A percentile compares a stretch with the other conserved stretches of the same genome.
phyloP scores from a whole-genome alignment of 1,139 yeast species.

The Insectozyma bohioensis region DNA sequence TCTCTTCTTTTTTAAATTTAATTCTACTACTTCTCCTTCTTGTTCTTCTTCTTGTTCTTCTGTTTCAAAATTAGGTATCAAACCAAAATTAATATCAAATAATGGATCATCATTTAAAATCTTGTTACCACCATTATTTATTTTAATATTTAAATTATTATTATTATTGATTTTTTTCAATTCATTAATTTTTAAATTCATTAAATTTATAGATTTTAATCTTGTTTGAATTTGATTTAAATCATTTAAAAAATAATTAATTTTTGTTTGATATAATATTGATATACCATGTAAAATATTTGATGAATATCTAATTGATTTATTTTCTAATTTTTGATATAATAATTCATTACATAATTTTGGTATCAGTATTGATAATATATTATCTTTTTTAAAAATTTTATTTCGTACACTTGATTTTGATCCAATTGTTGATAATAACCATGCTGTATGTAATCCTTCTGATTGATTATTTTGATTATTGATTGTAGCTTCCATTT shows the following conservation, averaged over 20 bases:
- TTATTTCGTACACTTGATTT: conserved; percentile 21
- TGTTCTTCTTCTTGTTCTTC: conserved; percentile 3
- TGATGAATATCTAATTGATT: conserved; percentile 43
- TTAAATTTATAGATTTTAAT: conserved; percentile 14
- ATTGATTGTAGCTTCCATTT: no score
- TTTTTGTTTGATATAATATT: conserved; percentile 51
- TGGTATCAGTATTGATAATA: conserved; percentile 47
- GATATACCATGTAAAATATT: conserved; percentile 58
- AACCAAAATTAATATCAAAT: conserved; percentile 35
- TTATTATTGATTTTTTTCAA: no score
- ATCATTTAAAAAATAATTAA: conserved; percentile 44
- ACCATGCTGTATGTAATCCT: conserved; percentile 25
- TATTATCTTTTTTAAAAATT: conserved; percentile 34
- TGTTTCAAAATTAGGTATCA: conserved; percentile 19
- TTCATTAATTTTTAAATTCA: no score
- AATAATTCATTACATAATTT: conserved; percentile 39
- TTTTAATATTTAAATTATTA: no score
- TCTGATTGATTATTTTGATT: conserved; percentile 7
- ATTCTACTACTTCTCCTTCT: conserved; percentile 1
- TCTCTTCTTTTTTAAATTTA: not conserved
- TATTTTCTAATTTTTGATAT: conserved; percentile 5
- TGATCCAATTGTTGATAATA: conserved; percentile 46
- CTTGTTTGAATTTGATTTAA: conserved; percentile 24
- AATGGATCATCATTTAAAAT: conserved; percentile 41
- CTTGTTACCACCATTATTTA: no score